These are phyloP conservation scores for Cryptococcus floricola DNA, from an alignment of 1,284 basidiomycete species.

Conservation along the genomic window DNA sequence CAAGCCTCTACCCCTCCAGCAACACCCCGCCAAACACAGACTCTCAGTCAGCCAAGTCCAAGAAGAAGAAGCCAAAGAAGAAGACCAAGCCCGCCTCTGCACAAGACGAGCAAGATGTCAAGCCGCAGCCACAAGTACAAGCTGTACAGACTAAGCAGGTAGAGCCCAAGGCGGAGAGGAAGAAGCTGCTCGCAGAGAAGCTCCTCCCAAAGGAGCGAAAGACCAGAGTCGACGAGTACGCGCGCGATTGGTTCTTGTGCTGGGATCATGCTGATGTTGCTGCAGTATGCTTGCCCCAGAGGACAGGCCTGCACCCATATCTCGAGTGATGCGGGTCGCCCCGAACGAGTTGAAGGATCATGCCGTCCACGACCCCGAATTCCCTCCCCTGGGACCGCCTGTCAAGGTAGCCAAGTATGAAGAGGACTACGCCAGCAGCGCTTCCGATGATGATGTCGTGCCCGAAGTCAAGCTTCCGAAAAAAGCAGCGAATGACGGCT, in stretches of 20 bases:
- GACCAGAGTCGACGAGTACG: constrained; percentile 47
- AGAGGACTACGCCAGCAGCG: neutral
- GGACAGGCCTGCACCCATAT: constrained; percentile 35
- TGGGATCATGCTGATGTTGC: no score
- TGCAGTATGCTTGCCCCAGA: constrained; percentile 44
- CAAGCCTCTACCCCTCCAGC: constrained; percentile 27
- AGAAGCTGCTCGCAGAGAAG: constrained; percentile 43
- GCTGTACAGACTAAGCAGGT: neutral
- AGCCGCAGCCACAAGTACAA: neutral
- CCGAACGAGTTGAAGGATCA: neutral
- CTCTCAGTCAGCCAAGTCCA: constrained; percentile 20
- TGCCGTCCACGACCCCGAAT: neutral
- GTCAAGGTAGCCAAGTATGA: neutral
- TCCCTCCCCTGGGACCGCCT: neutral
- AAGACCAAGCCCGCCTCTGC: neutral
- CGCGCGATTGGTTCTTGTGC: constrained; percentile 9
- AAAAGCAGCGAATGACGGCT: constrained; percentile 29
- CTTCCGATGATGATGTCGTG: neutral
- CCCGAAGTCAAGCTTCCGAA: neutral
- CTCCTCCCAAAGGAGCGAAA: constrained; percentile 39
- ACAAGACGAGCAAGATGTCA: neutral
- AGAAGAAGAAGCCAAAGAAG: constrained; percentile 24
- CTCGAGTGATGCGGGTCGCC: constrained; percentile 42
- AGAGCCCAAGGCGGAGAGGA: constrained; percentile 12
- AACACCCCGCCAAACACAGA: neutral